A percentile compares a stretch with the other conserved stretches of the same genome.
phyloP scores from a whole-genome alignment of 2,329 filamentous ascomycete genomes.

The Fusarium clavum region DNA sequence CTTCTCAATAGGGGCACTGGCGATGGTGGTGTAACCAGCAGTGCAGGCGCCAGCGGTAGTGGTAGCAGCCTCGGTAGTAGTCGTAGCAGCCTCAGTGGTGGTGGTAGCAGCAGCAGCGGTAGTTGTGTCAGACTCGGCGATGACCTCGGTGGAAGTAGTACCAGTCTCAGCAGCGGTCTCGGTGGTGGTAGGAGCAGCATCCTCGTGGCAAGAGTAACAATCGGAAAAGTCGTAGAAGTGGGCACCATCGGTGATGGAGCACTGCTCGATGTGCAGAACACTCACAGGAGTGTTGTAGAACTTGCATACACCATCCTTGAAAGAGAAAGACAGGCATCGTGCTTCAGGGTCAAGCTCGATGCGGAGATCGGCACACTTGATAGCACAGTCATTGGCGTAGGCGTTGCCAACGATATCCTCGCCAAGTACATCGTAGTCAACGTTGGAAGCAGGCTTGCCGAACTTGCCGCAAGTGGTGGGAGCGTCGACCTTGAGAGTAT shows the following conservation, averaged over 20 bases:
- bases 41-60: not conserved
- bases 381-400: not conserved
- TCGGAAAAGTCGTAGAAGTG: not conserved
- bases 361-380: not conserved
- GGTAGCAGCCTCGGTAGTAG: constrained; percentile 4
- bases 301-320: not conserved
- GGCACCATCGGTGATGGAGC: not conserved
- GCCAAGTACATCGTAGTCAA: not conserved
- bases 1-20: not conserved
- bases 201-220: constrained; percentile 14
- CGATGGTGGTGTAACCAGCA: constrained; percentile 2
- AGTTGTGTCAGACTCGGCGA: not conserved
- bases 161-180: not conserved
- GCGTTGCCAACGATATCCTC: not conserved
- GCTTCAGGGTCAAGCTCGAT: not conserved
- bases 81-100: not conserved
- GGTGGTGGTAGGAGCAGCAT: constrained; percentile 3
- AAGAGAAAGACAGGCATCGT: not conserved
- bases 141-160: not conserved
- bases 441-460: not conserved
- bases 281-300: not conserved
- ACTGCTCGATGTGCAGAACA: rapidly evolving
- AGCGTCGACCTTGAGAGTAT: not conserved
- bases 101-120: not conserved
- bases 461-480: not conserved